phyloP scores from a whole-genome alignment of 306 rosid genomes.

The Cicer arietinum region DNA sequence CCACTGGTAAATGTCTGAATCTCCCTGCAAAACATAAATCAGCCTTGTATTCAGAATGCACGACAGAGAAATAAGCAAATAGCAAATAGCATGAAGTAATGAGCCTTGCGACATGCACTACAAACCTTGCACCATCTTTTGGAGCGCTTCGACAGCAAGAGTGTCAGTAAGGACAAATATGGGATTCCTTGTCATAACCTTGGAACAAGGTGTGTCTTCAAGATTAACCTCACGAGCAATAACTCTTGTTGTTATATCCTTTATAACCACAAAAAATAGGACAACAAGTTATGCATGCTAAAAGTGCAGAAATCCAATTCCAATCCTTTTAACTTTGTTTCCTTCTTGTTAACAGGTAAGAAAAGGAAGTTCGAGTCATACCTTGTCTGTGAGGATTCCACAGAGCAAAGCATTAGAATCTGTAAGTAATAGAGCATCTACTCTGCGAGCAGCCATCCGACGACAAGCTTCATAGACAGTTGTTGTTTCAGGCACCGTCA shows the following conservation, averaged over 20 bases:
- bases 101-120: background rate
- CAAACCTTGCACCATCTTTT: constrained; percentile 99
- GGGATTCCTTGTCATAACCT: constrained; percentile 95
- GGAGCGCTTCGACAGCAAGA: constrained; percentile 99
- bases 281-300: constrained; percentile 20
- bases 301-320: constrained; percentile 20
- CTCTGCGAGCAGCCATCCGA: constrained; percentile 89
- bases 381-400: constrained; percentile 99
- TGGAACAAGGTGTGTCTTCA: constrained; percentile 84
- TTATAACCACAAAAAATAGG: constrained; percentile 43
- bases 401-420: constrained; percentile 95
- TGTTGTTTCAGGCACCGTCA: constrained; percentile 88
- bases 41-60: constrained; percentile 35
- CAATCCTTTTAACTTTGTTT: background rate
- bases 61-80: constrained; percentile 6
- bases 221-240: constrained; percentile 76
- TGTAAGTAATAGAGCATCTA: constrained; percentile 85
- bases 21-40: constrained; percentile 65
- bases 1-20: constrained; percentile 97
- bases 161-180: constrained; percentile 89
- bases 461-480: constrained; percentile 83
- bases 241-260: constrained; percentile 94
- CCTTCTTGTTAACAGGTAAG: constrained; percentile 1
- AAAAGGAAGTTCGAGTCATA: constrained; percentile 38
- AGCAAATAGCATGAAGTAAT: constrained; percentile 3